Evolutionary conservation across 208 protist species (phyloP), one percentile per base, ranked within the genome.

Genomic region (Wallacemonas sp.): DNA sequence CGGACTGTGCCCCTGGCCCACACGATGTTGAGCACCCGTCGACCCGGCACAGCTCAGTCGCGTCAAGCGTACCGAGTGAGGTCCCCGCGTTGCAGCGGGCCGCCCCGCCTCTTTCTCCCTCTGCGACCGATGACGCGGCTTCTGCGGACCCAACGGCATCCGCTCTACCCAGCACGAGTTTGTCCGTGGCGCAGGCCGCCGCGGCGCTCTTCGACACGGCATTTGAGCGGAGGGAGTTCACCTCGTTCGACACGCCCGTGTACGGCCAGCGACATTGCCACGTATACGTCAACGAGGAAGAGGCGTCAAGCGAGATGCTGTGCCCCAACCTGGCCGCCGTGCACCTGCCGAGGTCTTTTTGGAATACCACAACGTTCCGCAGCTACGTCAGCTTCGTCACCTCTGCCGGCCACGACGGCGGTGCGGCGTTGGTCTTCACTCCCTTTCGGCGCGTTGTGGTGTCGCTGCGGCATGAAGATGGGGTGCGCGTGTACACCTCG

Each of bases 281-380:
- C 17, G 65, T 71, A 13, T 76, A 72, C 29, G 62, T 76, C 3
- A 62, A 76, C 61, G 42, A 76, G 33, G 24, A 68, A 41, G 41
- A 30, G n/a, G 64, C 60, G 6, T 52, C 21, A 2, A 45, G 54
- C 19, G 32, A 66, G 55, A 66, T 73, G 53, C 62, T 70, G n/a
- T 66, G 67, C 19, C 68, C 68, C 13, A 80, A 80, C 58, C 50
- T 53, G 29, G 68, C 68, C n/a, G 68, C 71, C 32, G 55, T 80
- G 4, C 38, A 70, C 21, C 41, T 80, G 30, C 67, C 73, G 10
- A 4, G 15, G 8, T 38, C 27, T n/a, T 54, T 79, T 19, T 79
- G 73, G 62, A 62, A 70, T 57, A 54, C 66, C 44, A 70, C 57
- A 45, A 57, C 32, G 30, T 57, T 57, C 30, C 50, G 50, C 50